Base-by-base conservation (phyloP, 1,284 basidiomycete species). In the Rhodotorula sp. region DNA sequence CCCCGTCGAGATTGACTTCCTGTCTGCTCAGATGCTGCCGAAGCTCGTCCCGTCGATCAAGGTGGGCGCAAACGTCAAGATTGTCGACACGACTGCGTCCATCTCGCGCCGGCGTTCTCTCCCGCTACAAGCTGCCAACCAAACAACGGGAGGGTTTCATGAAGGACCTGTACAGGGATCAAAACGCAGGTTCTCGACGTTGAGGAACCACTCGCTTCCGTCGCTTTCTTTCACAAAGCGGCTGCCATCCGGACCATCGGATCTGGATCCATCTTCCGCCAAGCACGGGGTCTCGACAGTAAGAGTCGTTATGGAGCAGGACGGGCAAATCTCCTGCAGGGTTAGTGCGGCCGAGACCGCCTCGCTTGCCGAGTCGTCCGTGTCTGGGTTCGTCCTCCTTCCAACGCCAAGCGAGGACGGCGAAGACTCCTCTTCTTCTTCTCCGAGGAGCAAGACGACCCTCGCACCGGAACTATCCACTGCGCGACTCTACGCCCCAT, bases 401-500 rank as follows among this genome's bases (percentile, higher is more conserved):
- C 26, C 23, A n/a, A 29, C 12, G 26, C 7, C 23, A 12, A 29
- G 26, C 5, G 26, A 29, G 10, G 15, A 18, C n/a, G 26, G 26
- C n/a, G 54, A 16, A 5, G 26, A 43, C 39, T 43, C 39, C 10
- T 43, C 39, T 43, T 43, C 39, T 43, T 12, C n/a, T 15, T 56
- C 26, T 26, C n/a, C 6, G 67, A 67, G 14, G 71, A 70, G 2
- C 60, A 70, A 5, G 65, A 67, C 14, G 67, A 72, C 48, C 61
- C 62, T 2, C 54, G 71, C 23, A 65, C 70, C 3, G 69, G 65
- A 21, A 72, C 64, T 12, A 57, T 76, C 34, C 69, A 69, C 18
- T 76, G 74, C 43, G 74, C 74, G 14, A 69, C 71, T 0, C 57
- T 76, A 3, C 67, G 65, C 5, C 74, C 74, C 3, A 26, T 75